Base-by-base conservation (phyloP, 768 basidiomycete species). In the Auricularia auricula-judae region DNA sequence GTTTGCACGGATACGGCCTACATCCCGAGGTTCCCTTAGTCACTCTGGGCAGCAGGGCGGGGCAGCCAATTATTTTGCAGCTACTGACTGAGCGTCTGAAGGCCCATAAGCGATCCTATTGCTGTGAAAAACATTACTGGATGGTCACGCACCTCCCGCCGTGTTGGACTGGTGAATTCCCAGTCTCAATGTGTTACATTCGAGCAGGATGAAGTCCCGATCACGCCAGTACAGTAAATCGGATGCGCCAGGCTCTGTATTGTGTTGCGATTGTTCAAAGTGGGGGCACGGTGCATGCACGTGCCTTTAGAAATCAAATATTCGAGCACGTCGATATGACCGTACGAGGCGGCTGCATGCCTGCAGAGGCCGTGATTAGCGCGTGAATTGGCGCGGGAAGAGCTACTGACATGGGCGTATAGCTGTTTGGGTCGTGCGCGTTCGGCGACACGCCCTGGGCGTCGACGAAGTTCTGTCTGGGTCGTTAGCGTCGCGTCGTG, bases 341-440 rank as follows among this genome's bases (percentile, higher is more conserved):
- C 91, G 71, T 96, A 97, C 1, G 93, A 96, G 1, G 94, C 93
- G 14, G 94, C 93, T 18, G 94, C 94, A 75, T 97, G 93, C 86
- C 89, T 91, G 67, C 7, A 3, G 53, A 65, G 61, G 62, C 65
- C 67, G 65, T 44, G 58, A 58, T 61, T 65, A 61, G 36, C 58
- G 64, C 61, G 63, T 67, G 65, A 64, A 63, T 44, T 54, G 61
- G 61, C 53, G 54, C 39, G 53, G 29, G 29, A 29, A 29, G 29
- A 3, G 29, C 29, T 43, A 72, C 79, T 60, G 71, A 86, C 89
- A 93, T 91, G 42, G 91, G 89, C 0, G 91, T 93, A 74, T 93
- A 93, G 36, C 89, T 88, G 77, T 81, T 80, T 5, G 73, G 70
- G 71, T 93, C 91, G 4, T 87, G 85, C 16, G 74, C 77, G 69